Evolutionary conservation across 768 basidiomycete genomes (phyloP).

Genomic region (Tricholoma saponaceum): DNA sequence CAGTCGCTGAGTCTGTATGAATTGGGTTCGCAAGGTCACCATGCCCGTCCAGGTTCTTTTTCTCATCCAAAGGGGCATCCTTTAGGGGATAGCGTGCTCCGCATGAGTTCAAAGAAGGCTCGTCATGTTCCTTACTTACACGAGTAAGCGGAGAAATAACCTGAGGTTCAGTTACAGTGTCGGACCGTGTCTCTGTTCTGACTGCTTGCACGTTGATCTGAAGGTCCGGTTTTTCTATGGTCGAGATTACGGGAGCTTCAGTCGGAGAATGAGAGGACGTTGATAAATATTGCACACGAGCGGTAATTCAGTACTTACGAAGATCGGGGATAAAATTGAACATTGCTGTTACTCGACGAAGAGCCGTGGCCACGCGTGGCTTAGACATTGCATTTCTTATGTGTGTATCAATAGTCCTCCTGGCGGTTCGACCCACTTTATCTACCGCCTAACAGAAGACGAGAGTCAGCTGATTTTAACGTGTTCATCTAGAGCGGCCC

Average conservation of each 20-base stretch:
- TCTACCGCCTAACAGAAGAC: conserved; percentile 51
- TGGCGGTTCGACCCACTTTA: conserved; percentile 63
- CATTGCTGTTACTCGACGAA: conserved; percentile 69
- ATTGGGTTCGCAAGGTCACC: conserved; percentile 5
- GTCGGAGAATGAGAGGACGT: conserved; percentile 9
- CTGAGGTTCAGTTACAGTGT: conserved; percentile 10
- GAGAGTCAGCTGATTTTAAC: conserved; percentile 6
- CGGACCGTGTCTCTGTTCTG: conserved; percentile 9
- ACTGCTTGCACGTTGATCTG: conserved; percentile 17
- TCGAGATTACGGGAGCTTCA: conserved; percentile 49
- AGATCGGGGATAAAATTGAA: conserved; percentile 63
- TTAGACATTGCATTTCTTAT: conserved; percentile 67
- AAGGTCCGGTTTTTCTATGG: conserved; percentile 42
- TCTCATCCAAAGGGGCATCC: conserved; percentile 3
- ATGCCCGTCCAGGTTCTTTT: not conserved
- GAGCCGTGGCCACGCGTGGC: conserved; percentile 61
- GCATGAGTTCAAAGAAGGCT: conserved; percentile 1
- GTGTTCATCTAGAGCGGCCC: not conserved
- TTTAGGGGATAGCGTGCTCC: conserved; percentile 3
- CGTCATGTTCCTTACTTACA: conserved; percentile 3
- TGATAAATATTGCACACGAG: conserved; percentile 10
- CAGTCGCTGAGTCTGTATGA: conserved; percentile 43
- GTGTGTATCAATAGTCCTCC: conserved; percentile 66
- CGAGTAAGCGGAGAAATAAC: conserved; percentile 11
- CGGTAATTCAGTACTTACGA: conserved; percentile 41